Evolutionary conservation across 352 stramenopile species (phyloP).

Genomic region (Pelagophyceae sp.): DNA sequence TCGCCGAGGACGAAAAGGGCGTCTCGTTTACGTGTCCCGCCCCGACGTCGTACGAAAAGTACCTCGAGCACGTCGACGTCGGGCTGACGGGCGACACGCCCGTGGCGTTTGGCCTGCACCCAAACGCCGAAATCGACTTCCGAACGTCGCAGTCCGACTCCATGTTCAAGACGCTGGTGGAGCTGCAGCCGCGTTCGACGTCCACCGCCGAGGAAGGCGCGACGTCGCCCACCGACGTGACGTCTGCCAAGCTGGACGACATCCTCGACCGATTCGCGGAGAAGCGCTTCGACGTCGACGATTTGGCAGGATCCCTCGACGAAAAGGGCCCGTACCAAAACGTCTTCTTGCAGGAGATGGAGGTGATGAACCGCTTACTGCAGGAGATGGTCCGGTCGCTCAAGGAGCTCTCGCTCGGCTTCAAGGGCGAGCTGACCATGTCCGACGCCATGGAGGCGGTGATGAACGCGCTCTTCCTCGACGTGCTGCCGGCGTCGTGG

Average conservation of each 20-base stretch:
- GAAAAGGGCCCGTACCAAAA: constrained; percentile 89
- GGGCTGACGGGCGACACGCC: constrained; percentile 90
- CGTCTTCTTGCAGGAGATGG: constrained; percentile 94
- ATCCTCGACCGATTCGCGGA: constrained; percentile 87
- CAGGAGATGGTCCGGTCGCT: constrained; percentile 87
- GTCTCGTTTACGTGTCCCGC: constrained; percentile 84
- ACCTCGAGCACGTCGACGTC: constrained; percentile 91
- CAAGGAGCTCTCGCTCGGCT: constrained; percentile 89
- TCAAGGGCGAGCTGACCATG: constrained; percentile 93
- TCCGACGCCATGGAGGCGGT: constrained; percentile 91
- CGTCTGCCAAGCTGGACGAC: constrained; percentile 73
- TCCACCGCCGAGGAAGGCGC: constrained; percentile 56
- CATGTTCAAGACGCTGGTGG: constrained; percentile 87
- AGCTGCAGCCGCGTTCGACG: constrained; percentile 82
- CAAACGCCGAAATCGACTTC: constrained; percentile 97
- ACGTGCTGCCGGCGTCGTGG: constrained; percentile 78
- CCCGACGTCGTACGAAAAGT: constrained; percentile 93
- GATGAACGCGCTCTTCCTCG: constrained; percentile 79
- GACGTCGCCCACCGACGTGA: constrained; percentile 81
- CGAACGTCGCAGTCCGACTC: constrained; percentile 87
- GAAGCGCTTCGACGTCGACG: constrained; percentile 93
- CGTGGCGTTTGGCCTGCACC: constrained; percentile 90
- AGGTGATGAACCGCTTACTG: constrained; percentile 90
- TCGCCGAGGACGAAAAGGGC: constrained; percentile 87
- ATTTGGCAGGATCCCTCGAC: constrained; percentile 81